These are phyloP conservation scores for Dacryopinax spathularia DNA, from an alignment of 768 basidiomycete genomes.

Conservation along the genomic window DNA sequence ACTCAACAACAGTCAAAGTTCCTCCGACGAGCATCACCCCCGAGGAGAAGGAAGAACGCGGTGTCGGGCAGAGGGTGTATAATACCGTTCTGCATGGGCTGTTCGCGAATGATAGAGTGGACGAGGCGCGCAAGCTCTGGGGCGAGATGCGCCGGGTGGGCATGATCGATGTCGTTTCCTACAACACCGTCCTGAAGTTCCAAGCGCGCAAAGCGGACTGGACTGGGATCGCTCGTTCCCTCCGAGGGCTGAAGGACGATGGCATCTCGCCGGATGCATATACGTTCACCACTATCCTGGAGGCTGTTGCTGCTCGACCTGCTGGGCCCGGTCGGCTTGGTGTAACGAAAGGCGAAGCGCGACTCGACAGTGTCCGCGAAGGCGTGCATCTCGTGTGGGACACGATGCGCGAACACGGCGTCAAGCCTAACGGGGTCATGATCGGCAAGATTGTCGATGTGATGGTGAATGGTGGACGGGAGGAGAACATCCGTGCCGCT, in stretches of 20 bases:
- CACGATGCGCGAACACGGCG: slow-evolving; percentile 62
- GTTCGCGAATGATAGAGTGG: slow-evolving; percentile 27
- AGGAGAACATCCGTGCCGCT: slow-evolving; percentile 42
- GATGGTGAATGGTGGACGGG: slow-evolving; percentile 44
- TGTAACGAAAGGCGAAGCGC: background rate
- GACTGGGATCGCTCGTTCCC: slow-evolving; percentile 39
- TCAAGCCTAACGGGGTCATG: slow-evolving; percentile 59
- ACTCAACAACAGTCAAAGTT: background rate
- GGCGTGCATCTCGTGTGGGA: slow-evolving; percentile 37
- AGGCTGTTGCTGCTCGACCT: slow-evolving; percentile 56
- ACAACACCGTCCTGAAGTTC: slow-evolving; percentile 66
- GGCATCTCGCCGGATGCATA: slow-evolving; percentile 59
- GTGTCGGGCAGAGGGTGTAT: slow-evolving; percentile 23
- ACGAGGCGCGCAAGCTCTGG: slow-evolving; percentile 29
- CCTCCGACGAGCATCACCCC: background rate
- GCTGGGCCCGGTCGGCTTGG: slow-evolving; percentile 38
- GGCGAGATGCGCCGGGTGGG: slow-evolving; percentile 32
- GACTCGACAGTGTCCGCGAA: background rate
- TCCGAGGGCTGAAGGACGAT: slow-evolving; percentile 42
- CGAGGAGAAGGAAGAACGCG: background rate
- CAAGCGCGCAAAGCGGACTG: slow-evolving; percentile 51
- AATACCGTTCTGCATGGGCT: slow-evolving; percentile 66
- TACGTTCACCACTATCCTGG: slow-evolving; percentile 77
- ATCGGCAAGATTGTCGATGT: slow-evolving; percentile 69
- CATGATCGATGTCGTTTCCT: slow-evolving; percentile 55